Evolutionary conservation across 2,329 filamentous ascomycete species (phyloP).

Genomic region (Beauveria rudraprayagi): DNA sequence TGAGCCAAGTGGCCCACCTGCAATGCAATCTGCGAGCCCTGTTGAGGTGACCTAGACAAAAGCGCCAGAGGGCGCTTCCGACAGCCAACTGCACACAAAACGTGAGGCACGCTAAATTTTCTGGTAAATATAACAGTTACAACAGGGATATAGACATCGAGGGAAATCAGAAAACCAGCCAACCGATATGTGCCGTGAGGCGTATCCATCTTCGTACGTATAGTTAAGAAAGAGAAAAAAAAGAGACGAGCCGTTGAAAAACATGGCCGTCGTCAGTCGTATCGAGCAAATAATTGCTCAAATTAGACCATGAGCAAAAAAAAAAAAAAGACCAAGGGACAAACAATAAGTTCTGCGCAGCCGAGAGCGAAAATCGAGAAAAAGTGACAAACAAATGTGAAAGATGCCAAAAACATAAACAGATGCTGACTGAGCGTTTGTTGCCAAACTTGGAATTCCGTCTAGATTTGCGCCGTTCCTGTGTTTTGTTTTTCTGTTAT

Average conservation of each 20-base stretch:
- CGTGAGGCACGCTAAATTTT: not conserved
- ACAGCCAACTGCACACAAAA: not conserved
- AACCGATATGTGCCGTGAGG: slow-evolving; percentile 27
- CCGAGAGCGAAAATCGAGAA: slow-evolving; percentile 2
- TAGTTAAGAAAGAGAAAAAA: slow-evolving; percentile 14
- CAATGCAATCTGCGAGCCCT: not conserved
- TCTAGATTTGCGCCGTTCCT: slow-evolving; percentile 12
- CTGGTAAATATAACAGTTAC: not conserved
- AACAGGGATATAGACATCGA: slow-evolving; percentile 5
- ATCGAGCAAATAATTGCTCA: not conserved
- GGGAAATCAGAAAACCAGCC: slow-evolving; percentile 6
- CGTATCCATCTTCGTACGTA: slow-evolving; percentile 28
- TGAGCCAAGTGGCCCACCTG: not conserved
- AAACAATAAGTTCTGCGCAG: slow-evolving; percentile 12
- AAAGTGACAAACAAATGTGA: not conserved
- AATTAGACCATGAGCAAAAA: slow-evolving; percentile 6
- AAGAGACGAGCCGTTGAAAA: not conserved
- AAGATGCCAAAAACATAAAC: slow-evolving; percentile 5
- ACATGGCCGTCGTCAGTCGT: not conserved
- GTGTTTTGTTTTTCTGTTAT: not conserved
- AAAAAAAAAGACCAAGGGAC: slow-evolving; percentile 14
- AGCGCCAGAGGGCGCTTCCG: not conserved
- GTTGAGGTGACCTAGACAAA: not conserved
- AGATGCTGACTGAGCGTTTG: slow-evolving; percentile 18
- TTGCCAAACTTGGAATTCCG: slow-evolving; percentile 23